Conservation (phyloP, 2,329 filamentous ascomycete species). For the Pseudogymnoascus sp. region DNA sequence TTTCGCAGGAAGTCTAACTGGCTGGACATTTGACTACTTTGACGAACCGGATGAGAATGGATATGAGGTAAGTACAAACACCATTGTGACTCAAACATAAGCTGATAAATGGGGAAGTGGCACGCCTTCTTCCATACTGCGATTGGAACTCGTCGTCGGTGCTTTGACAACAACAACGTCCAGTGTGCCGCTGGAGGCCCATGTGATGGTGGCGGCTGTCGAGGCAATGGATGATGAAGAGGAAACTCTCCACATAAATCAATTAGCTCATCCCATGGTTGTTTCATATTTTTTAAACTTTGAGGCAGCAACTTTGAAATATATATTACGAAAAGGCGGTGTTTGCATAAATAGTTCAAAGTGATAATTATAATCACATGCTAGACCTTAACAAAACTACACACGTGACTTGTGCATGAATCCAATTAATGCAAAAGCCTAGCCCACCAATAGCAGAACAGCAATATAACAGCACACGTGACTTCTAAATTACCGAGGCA, state of each 20-base stretch:
- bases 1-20: constrained; percentile 16
- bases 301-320: not conserved
- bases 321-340: not conserved
- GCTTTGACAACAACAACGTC: constrained; percentile 17
- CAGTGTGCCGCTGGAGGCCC: constrained; percentile 15
- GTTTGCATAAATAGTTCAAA: not conserved
- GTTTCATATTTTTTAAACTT: not conserved
- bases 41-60: constrained; percentile 16
- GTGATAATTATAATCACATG: constrained; percentile 3
- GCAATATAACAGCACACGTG: not conserved
- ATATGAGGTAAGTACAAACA: constrained; percentile 12
- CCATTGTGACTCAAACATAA: not conserved
- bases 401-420: not conserved
- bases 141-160: constrained; percentile 14
- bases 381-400: not conserved
- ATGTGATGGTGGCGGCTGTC: constrained; percentile 14
- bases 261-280: not conserved
- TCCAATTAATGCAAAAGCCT: not conserved
- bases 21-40: constrained; percentile 25
- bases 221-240: constrained; percentile 14
- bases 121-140: constrained; percentile 16
- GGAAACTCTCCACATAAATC: not conserved
- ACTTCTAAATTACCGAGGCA: constrained; percentile 7
- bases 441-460: not conserved
- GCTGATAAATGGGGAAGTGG: constrained; percentile 4